Evolutionary conservation across 257 asterid species (phyloP), one percentile per base, ranked within the genome.

Genomic region (Solanum bulbocastanum): DNA sequence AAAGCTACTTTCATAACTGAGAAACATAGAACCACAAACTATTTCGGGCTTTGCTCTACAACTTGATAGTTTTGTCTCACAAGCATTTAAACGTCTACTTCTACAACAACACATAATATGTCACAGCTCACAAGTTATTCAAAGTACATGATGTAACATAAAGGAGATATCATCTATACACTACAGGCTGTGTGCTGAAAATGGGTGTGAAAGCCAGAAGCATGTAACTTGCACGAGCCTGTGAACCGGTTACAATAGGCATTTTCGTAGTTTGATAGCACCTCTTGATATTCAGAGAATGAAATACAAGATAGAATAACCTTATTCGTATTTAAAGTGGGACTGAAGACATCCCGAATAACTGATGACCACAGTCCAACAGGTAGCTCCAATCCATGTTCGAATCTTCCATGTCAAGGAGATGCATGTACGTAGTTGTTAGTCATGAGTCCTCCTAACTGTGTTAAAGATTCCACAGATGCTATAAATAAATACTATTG

Each of bases 401-500:
- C 6, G 14, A 42, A 78, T 14, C 60, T 76, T 14, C 60, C 60
- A 42, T 25, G 84, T 78, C 62, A 42, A 42, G 25, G 65, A 44
- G 84, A 78, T 25, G 84, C 65, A 78, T 27, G 84, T 78, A 78
- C 10, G 8, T 76, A 79, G 10, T 32, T 40, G 56, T 27, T 42
- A 42, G 25, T 79, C 85, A 44, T 6, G 22, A 16, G 3, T 44
- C 71, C 36, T 72, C 65, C n/a, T 9, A 65, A 36, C 25, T 82
- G 22, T 30, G 69, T 82, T 10, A 49, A 27, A 27, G 56, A 18
- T 82, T 82, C 27, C 3, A 13, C 13, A 66, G 83, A 3, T 30
- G 85, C 74, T 46, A 65, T 65, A 30, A 79, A 8, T 81, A 49
- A 5, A 10, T 86, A 74, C 91, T 94, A 94, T 78, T 86, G 93